Conservation (phyloP, 192 early-diverging fungal genomes). For the Coemansia sp. region DNA sequence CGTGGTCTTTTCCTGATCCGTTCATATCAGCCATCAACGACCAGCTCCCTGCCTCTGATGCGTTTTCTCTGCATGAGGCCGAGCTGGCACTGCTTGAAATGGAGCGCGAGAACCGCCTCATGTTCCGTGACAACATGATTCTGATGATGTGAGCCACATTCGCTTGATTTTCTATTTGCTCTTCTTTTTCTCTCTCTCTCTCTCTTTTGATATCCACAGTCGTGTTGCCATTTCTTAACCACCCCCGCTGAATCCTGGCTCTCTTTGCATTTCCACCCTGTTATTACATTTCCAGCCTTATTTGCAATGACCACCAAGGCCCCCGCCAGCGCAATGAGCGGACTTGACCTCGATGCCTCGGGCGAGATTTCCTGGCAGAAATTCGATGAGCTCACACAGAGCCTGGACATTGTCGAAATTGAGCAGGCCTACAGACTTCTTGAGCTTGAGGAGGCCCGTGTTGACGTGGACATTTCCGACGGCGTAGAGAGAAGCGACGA, state of each 20-base stretch:
- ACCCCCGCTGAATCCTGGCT: not conserved
- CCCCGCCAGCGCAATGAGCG: not conserved
- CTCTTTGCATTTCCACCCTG: not conserved
- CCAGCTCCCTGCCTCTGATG: constrained; percentile 26
- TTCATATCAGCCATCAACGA: constrained; percentile 61
- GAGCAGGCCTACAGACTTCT: constrained; percentile 37
- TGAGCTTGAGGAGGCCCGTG: constrained; percentile 50
- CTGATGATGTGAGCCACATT: constrained; percentile 61
- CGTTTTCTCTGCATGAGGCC: constrained; percentile 61
- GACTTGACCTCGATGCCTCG: constrained; percentile 12
- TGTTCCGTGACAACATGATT: constrained; percentile 66
- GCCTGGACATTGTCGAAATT: constrained; percentile 28
- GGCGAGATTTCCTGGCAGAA: constrained; percentile 19
- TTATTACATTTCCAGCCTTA: not conserved
- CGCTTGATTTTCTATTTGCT: not conserved
- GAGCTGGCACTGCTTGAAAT: constrained; percentile 60
- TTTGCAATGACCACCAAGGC: not conserved
- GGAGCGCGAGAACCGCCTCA: constrained; percentile 67
- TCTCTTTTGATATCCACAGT: too few relatives aligned
- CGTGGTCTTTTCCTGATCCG: constrained; percentile 56
- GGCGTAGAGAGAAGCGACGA: constrained; percentile 19
- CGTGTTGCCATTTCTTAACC: too few relatives aligned
- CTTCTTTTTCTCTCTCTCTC: not conserved
- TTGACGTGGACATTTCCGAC: constrained; percentile 47
- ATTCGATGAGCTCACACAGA: constrained; percentile 20